These are phyloP conservation scores for Pichia sp. DNA, from an alignment of 1,139 yeast species.

Conservation along the genomic window DNA sequence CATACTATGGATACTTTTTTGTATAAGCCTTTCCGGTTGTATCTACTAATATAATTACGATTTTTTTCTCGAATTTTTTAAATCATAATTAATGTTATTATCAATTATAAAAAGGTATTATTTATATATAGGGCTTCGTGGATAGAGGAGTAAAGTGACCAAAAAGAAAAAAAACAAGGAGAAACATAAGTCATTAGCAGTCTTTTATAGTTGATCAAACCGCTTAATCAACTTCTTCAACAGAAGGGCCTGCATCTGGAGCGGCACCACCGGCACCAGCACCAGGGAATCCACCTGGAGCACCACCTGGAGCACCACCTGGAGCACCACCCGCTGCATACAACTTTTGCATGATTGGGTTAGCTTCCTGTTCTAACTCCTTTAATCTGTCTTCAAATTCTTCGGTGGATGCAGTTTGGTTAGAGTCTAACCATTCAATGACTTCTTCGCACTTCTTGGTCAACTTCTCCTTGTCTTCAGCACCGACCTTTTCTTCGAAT, in stretches of 20 bases:
- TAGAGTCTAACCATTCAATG: conserved; percentile 46
- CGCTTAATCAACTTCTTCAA: conserved; percentile 63
- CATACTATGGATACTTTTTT: conserved; percentile 49
- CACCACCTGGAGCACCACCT: conserved; percentile 39
- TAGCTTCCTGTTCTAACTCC: conserved; percentile 61
- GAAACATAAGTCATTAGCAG: neutral
- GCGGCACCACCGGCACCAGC: conserved; percentile 34
- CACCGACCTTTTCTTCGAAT: conserved; percentile 47
- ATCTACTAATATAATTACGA: too few relatives aligned
- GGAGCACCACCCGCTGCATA: conserved; percentile 52
- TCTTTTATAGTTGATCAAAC: neutral
- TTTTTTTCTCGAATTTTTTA: neutral
- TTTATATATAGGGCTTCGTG: conserved; percentile 1
- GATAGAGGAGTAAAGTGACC: neutral
- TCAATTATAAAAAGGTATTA: neutral
- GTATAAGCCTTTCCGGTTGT: neutral
- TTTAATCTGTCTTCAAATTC: conserved; percentile 59
- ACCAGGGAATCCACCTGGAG: conserved; percentile 17
- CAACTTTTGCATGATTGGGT: conserved; percentile 62
- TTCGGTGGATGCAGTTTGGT: conserved; percentile 49
- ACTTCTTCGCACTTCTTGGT: conserved; percentile 43
- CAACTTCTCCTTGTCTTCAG: conserved; percentile 43
- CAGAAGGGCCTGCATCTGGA: conserved; percentile 58
- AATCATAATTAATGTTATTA: neutral
- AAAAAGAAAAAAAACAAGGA: neutral